These are phyloP conservation scores for Nicotiana sylvestris DNA, from an alignment of 257 asterid genomes.

Conservation along the genomic window DNA sequence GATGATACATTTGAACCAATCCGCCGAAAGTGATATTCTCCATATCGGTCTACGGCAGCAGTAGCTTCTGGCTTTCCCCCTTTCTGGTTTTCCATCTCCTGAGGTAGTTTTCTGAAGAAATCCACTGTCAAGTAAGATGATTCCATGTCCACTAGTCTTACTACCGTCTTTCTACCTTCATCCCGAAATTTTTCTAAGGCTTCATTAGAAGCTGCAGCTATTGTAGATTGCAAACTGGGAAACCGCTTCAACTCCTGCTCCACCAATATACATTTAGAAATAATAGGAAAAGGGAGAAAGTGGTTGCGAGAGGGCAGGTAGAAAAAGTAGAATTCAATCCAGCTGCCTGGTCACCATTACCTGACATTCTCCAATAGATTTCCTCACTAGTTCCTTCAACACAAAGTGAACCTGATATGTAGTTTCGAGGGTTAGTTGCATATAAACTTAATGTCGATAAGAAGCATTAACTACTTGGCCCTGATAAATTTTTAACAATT, in stretches of 20 bases:
- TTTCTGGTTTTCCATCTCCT: conserved; percentile 56
- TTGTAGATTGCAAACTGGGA: conserved; percentile 76
- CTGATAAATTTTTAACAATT: conserved; percentile 3
- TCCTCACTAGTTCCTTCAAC: conserved; percentile 88
- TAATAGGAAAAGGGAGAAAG: not conserved
- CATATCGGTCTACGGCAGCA: conserved; percentile 50
- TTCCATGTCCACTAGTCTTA: conserved; percentile 92
- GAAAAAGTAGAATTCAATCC: not conserved
- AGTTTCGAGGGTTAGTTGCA: conserved; percentile 7
- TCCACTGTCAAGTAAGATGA: conserved; percentile 82
- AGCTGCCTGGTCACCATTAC: conserved; percentile 21
- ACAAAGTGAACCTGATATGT: conserved; percentile 81
- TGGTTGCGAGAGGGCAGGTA: not conserved
- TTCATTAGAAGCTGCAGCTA: conserved; percentile 78
- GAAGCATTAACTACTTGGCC: not conserved
- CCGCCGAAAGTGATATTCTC: conserved; percentile 78
- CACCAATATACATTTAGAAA: conserved; percentile 15
- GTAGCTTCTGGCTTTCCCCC: conserved; percentile 43
- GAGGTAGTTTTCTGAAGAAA: conserved; percentile 85
- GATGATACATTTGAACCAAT: conserved; percentile 88
- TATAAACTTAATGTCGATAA: not conserved
- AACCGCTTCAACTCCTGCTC: conserved; percentile 80
- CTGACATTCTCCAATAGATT: conserved; percentile 89
- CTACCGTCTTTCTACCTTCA: conserved; percentile 67
- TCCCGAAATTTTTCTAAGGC: conserved; percentile 78